These are phyloP conservation scores for Fusarium fujikuroi DNA, from an alignment of 2,329 filamentous ascomycete species.

Conservation along the genomic window DNA sequence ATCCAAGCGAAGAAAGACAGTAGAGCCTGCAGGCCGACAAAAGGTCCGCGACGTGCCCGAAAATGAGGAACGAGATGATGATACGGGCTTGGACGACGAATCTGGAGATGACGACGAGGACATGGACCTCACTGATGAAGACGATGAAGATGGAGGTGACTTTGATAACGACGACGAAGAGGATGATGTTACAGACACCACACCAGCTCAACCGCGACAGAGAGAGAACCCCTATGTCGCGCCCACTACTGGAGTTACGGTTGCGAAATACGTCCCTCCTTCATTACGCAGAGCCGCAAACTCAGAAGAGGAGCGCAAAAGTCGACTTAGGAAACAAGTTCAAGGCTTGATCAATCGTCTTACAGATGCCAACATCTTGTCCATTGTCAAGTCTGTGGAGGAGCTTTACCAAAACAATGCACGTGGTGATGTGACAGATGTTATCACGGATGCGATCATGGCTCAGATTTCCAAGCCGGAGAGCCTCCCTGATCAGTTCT, in stretches of 20 bases:
- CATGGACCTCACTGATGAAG: conserved; percentile 36
- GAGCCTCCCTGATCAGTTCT: conserved; percentile 84
- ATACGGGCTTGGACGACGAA: conserved; percentile 39
- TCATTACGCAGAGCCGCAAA: conserved; percentile 75
- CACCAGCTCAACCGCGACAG: conserved; percentile 56
- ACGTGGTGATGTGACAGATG: conserved; percentile 87
- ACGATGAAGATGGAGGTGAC: conserved; percentile 47
- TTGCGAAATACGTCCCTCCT: conserved; percentile 87
- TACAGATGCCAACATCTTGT: conserved; percentile 88
- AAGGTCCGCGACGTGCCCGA: conserved; percentile 38
- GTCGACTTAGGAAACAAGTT: conserved; percentile 78
- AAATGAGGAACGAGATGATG: conserved; percentile 25
- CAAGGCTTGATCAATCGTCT: conserved; percentile 93
- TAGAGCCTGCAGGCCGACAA: conserved; percentile 10
- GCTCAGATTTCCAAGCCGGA: conserved; percentile 83
- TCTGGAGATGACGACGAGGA: conserved; percentile 38
- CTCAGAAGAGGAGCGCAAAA: conserved; percentile 73
- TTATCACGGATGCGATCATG: conserved; percentile 80
- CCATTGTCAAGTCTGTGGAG: conserved; percentile 85
- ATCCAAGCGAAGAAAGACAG: conserved; percentile 64
- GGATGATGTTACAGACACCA: conserved; percentile 42
- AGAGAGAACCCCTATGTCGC: conserved; percentile 92
- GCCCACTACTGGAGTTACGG: conserved; percentile 62
- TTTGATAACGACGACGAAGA: conserved; percentile 48
- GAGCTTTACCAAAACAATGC: conserved; percentile 85